phyloP scores from a whole-genome alignment of 257 asterid genomes.

The Linderniella brevidens region DNA sequence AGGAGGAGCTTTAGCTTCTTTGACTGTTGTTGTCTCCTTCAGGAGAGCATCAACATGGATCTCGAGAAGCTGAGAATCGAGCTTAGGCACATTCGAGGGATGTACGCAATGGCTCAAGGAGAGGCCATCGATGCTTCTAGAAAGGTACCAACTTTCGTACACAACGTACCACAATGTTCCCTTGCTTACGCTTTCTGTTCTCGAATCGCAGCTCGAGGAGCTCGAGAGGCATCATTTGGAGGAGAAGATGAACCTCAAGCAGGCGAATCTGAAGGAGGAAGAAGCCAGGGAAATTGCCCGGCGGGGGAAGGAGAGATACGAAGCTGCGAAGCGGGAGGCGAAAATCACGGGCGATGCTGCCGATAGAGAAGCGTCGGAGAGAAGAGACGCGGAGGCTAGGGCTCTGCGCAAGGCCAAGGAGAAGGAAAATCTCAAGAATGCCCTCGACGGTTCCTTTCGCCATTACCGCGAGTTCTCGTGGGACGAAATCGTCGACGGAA shows the following conservation, averaged over 20 bases:
- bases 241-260: constrained; percentile 43
- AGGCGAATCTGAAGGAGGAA: constrained; percentile 47
- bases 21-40: too few species aligned
- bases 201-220: constrained; percentile 35
- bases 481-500: constrained; percentile 65
- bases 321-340: constrained; percentile 57
- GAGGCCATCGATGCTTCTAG: constrained; percentile 71
- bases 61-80: constrained; percentile 72
- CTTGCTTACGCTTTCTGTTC: neutral
- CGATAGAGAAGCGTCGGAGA: constrained; percentile 53
- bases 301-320: constrained; percentile 38
- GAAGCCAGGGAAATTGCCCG: constrained; percentile 55
- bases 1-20: too few species aligned
- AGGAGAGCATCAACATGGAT: constrained; percentile 49
- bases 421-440: constrained; percentile 48
- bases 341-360: constrained; percentile 38
- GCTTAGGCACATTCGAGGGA: constrained; percentile 62
- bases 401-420: constrained; percentile 44
- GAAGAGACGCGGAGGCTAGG: constrained; percentile 47
- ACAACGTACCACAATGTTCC: too few species aligned
- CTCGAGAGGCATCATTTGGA: constrained; percentile 50
- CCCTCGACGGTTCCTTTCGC: constrained; percentile 28
- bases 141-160: constrained; percentile 38
- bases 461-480: constrained; percentile 59
- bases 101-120: constrained; percentile 70